Conservation (phyloP, 768 basidiomycete genomes). For the Serendipita vermifera region DNA sequence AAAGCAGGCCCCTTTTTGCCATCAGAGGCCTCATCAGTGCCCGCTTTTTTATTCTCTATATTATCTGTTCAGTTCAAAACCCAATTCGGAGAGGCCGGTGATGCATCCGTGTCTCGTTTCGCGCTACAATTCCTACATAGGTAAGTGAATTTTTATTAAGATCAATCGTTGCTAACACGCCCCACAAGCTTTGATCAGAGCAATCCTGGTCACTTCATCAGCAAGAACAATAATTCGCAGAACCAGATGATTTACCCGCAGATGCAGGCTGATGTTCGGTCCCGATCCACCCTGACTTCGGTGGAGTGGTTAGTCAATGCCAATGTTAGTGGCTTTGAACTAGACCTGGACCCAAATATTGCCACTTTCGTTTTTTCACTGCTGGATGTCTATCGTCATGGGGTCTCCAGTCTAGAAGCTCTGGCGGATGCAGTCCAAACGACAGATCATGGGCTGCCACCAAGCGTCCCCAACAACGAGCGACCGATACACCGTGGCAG, state of each 20-base stretch:
- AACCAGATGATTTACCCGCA: slow-evolving; percentile 70
- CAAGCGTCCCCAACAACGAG: not conserved
- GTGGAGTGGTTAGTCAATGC: slow-evolving; percentile 51
- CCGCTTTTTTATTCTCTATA: slow-evolving; percentile 79
- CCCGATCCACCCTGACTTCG: slow-evolving; percentile 34
- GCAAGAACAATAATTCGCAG: slow-evolving; percentile 49
- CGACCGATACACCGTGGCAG: not conserved
- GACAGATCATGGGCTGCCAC: not conserved
- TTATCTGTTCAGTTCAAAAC: slow-evolving; percentile 59
- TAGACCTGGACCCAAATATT: slow-evolving; percentile 73
- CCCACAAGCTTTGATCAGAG: slow-evolving; percentile 65
- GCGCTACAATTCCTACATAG: slow-evolving; percentile 75
- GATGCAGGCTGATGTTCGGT: slow-evolving; percentile 62
- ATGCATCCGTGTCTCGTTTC: slow-evolving; percentile 55
- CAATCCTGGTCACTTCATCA: slow-evolving; percentile 52
- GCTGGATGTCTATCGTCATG: slow-evolving; percentile 71
- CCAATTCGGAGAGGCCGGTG: slow-evolving; percentile 64
- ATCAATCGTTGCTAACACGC: slow-evolving; percentile 1
- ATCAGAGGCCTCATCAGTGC: slow-evolving; percentile 31
- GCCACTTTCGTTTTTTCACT: slow-evolving; percentile 69
- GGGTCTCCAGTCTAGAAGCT: slow-evolving; percentile 25
- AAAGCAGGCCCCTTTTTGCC: slow-evolving; percentile 30
- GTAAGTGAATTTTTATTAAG: slow-evolving; percentile 31
- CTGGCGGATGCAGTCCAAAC: slow-evolving; percentile 1
- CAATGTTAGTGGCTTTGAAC: slow-evolving; percentile 68